Evolutionary conservation across 148 eudicot species (phyloP).

Genomic region (Salicornia ramosissima): DNA sequence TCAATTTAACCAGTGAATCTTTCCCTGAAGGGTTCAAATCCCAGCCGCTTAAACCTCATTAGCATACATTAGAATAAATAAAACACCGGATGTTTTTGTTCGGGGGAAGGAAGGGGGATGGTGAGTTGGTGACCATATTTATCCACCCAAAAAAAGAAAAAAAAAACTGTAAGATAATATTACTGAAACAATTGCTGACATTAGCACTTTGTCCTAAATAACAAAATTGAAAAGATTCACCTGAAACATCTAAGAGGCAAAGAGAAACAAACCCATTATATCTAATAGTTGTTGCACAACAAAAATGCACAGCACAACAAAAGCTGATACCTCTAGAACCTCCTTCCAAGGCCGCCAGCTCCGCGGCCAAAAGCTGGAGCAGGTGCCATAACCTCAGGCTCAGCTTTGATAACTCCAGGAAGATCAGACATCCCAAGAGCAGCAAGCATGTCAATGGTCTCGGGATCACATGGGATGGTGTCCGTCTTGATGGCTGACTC

Average conservation of each 20-base stretch:
- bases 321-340: constrained; percentile 13
- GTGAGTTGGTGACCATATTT: background rate
- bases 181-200: background rate
- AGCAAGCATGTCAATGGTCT: constrained; percentile 45
- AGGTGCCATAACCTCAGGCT: constrained; percentile 18
- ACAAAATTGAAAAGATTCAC: background rate
- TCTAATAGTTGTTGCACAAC: background rate
- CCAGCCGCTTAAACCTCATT: no score
- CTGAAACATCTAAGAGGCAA: background rate
- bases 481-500: constrained; percentile 38
- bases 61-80: no score
- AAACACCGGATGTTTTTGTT: no score
- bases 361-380: constrained; percentile 22
- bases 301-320: background rate
- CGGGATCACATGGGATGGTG: constrained; percentile 28
- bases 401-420: constrained; percentile 34
- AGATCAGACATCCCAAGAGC: constrained; percentile 40
- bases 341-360: constrained; percentile 26
- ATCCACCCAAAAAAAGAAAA: no score
- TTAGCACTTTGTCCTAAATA: constrained; percentile 5
- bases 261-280: background rate
- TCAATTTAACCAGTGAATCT: no score
- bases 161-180: constrained; percentile 3
- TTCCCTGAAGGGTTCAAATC: no score
- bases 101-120: no score